Percentiles rank a stretch among this genome's conserved stretches.
Evolutionary conservation across 2,329 filamentous ascomycete species (phyloP).

Genomic region (Cladophialophora yegresii): DNA sequence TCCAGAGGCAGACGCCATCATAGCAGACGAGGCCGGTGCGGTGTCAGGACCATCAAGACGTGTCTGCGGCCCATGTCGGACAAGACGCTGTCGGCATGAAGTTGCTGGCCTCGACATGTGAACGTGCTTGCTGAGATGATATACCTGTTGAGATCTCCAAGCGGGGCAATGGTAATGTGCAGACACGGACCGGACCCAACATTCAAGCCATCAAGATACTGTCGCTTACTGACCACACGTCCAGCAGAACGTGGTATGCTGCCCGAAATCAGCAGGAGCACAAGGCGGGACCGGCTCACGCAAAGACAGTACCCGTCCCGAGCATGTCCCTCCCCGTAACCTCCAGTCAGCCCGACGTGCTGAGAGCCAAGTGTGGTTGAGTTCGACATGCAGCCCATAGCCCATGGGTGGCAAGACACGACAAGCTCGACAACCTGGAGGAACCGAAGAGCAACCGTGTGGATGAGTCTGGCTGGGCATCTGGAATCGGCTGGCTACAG

Average conservation of each 20-base stretch:
- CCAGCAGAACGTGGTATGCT: background rate
- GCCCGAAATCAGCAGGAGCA: background rate
- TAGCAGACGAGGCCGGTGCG: background rate
- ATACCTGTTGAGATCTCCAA: background rate
- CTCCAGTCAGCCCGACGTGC: background rate
- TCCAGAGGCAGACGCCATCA: background rate
- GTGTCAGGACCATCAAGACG: background rate
- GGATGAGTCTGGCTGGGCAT: background rate
- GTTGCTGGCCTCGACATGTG: background rate
- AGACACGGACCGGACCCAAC: background rate
- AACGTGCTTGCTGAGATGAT: background rate
- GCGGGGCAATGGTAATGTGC: background rate
- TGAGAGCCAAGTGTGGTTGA: background rate
- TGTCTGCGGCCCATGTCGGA: background rate
- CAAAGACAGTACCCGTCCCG: background rate
- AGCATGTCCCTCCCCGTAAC: background rate
- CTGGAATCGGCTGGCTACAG: constrained; percentile 1
- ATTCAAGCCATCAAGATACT: background rate
- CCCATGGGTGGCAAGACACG: background rate
- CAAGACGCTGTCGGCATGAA: background rate
- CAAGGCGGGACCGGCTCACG: background rate
- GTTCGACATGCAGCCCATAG: constrained; percentile 1
- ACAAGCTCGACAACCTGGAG: background rate
- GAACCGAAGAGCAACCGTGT: constrained; percentile 27
- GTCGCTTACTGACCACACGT: background rate